phyloP scores from a whole-genome alignment of 2,329 filamentous ascomycete species.

The Aspergillus fumigatus region DNA sequence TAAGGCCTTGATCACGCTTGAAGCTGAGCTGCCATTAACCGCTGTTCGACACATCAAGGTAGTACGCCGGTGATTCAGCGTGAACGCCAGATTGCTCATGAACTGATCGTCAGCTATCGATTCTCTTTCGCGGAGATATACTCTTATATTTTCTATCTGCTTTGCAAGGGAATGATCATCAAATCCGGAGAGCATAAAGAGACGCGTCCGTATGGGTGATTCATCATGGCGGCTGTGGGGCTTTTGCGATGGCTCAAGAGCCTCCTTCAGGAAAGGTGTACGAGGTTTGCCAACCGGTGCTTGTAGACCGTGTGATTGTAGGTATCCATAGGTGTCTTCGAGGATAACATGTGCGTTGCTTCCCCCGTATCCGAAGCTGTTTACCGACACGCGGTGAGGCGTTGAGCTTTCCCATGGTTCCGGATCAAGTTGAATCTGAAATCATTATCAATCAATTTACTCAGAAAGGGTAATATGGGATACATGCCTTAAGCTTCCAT shows the following conservation, averaged over 20 bases:
- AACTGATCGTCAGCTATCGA: conserved; percentile 2
- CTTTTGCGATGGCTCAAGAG: not conserved
- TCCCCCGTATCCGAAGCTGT: conserved; percentile 46
- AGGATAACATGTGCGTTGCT: conserved; percentile 44
- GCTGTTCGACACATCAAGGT: conserved; percentile 16
- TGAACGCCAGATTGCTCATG: conserved; percentile 18
- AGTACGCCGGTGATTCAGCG: conserved; percentile 18
- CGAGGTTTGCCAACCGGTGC: not conserved
- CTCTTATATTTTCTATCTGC: conserved; percentile 7
- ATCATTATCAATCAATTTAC: not conserved
- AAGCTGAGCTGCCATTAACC: conserved; percentile 3
- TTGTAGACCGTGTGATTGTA: not conserved
- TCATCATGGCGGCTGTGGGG: not conserved
- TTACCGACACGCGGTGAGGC: conserved; percentile 26
- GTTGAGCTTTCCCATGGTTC: conserved; percentile 13
- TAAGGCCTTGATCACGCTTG: conserved; percentile 3
- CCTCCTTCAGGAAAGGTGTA: not conserved
- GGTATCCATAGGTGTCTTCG: conserved; percentile 19
- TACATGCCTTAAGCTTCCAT: conserved; percentile 33
- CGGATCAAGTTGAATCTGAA: conserved; percentile 15
- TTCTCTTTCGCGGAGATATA: conserved; percentile 6
- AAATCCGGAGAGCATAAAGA: conserved; percentile 22
- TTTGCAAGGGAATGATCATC: conserved; percentile 16
- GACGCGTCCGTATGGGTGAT: not conserved
- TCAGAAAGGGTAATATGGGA: too few species aligned